Conservation (phyloP, 805 yeast species). For the Wickerhamomyces chambardii region DNA sequence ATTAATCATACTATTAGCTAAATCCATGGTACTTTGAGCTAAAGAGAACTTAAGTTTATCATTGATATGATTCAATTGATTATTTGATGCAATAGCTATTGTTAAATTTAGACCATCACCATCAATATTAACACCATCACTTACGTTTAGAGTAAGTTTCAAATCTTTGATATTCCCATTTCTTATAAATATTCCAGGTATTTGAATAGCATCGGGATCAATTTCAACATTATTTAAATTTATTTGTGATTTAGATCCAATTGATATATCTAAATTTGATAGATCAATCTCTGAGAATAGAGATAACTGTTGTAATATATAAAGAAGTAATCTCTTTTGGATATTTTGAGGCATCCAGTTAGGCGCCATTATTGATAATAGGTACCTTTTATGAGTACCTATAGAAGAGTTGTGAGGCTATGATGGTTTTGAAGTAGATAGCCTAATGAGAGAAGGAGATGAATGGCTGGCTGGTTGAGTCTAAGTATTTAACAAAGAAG, state of each 20-base stretch:
- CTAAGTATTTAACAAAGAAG: too few species aligned
- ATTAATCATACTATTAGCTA: constrained; percentile 44
- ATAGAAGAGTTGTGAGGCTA: too few species aligned
- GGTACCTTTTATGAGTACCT: neutral
- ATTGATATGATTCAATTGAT: constrained; percentile 1
- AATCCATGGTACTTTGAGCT: constrained; percentile 66
- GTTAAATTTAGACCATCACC: constrained; percentile 48
- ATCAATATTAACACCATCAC: constrained; percentile 61
- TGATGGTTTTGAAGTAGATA: too few species aligned
- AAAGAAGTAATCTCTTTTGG: constrained; percentile 73
- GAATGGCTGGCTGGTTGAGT: too few species aligned
- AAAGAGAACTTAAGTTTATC: constrained; percentile 37
- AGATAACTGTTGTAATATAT: constrained; percentile 72
- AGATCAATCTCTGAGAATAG: constrained; percentile 77
- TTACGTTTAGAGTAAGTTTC: constrained; percentile 50
- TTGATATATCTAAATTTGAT: constrained; percentile 72
- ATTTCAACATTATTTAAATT: constrained; percentile 54
- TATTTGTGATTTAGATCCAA: constrained; percentile 46
- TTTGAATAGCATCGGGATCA: constrained; percentile 58
- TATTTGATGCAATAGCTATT: constrained; percentile 22
- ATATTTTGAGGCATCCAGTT: constrained; percentile 79
- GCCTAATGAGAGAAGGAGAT: too few species aligned
- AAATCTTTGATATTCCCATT: constrained; percentile 51
- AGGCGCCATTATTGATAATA: constrained; percentile 11
- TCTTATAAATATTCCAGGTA: constrained; percentile 57